Percentiles rank a stretch among this genome's conserved stretches.
These are phyloP conservation scores for Osmanthus fragrans DNA, from an alignment of 257 asterid species.

Conservation along the genomic window DNA sequence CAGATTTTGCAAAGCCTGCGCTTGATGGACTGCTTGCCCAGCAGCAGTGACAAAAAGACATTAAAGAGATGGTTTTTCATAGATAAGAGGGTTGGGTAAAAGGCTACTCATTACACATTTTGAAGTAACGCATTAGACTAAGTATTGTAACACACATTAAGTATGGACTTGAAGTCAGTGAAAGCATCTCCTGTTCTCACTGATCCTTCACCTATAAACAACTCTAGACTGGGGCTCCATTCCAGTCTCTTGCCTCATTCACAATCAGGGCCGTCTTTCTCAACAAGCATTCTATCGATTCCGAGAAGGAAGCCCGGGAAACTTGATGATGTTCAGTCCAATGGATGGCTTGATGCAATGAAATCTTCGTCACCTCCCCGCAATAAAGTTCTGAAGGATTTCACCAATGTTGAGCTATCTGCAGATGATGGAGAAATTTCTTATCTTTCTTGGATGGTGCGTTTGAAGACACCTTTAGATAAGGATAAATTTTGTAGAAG, in stretches of 20 bases:
- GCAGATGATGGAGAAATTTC: conserved; percentile 59
- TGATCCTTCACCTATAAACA: conserved; percentile 63
- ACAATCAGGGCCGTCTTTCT: conserved; percentile 51
- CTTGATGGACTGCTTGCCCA: conserved; percentile 69
- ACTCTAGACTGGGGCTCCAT: conserved; percentile 63
- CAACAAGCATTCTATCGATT: conserved; percentile 37
- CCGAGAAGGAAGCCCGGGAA: conserved; percentile 69
- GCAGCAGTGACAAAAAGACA: conserved; percentile 61
- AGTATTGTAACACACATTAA: not conserved
- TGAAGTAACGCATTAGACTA: not conserved
- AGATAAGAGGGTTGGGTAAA: conserved; percentile 73
- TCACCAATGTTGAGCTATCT: conserved; percentile 39
- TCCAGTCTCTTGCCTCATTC: conserved; percentile 55
- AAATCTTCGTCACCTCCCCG: conserved; percentile 92
- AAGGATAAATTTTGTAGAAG: not conserved
- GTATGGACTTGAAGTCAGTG: conserved; percentile 69
- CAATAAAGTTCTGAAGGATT: conserved; percentile 56
- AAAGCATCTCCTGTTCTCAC: conserved; percentile 68
- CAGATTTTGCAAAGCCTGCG: conserved; percentile 49
- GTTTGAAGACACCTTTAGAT: not conserved
- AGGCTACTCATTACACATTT: conserved; percentile 29
- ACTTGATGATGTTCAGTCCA: conserved; percentile 72
- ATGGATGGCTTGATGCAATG: conserved; percentile 95
- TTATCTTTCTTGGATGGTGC: conserved; percentile 79
- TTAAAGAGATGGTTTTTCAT: conserved; percentile 81